Evolutionary conservation across 805 yeast genomes (phyloP), one percentile per base, ranked within the genome.

Genomic region (Grigorovia yakushimaensis): DNA sequence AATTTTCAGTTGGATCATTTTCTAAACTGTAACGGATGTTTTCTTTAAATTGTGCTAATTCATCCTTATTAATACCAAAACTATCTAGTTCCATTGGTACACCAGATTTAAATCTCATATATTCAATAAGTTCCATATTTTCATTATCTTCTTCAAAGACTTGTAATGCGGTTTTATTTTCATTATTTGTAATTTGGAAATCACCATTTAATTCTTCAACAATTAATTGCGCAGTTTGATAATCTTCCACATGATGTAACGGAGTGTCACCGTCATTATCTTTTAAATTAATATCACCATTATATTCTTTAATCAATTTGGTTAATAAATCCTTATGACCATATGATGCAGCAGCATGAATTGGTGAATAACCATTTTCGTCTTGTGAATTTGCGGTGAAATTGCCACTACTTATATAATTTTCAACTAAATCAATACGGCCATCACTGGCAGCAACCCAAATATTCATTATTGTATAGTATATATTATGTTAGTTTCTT

Each of bases 381-480:
- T 93, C 99, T 52, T 82, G 78, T 6, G 83, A 75, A 58, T 87
- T 83, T 3, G 96, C 77, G 2, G 81, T 73, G 52, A 69, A 71
- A 11, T 18, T 20, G 0, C 82, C 83, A 30, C 53, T 47, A 0
- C 74, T 56, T 7, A 93, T 66, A 46, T 72, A 69, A 13, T 71
- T 53, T 51, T 80, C 76, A 6, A 93, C 96, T 7, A 72, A 58
- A 2, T 69, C 73, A 3, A 74, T 49, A 51, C 82, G 77, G 56
- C 87, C 83, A 61, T 93, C 98, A 18, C 97, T 85, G 5, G 96
- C 91, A 4, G 96, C 96, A 6, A 86, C 79, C 98, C 98, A 93
- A 49, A 93, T 79, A 66, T 93, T 91, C 54, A 77, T 62, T 4
- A 24, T 43, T 27, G 13, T 5, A 10, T 27, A 4, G 9, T 27